phyloP scores from a whole-genome alignment of 768 basidiomycete species.

The Kwoniella mangroviensis region DNA sequence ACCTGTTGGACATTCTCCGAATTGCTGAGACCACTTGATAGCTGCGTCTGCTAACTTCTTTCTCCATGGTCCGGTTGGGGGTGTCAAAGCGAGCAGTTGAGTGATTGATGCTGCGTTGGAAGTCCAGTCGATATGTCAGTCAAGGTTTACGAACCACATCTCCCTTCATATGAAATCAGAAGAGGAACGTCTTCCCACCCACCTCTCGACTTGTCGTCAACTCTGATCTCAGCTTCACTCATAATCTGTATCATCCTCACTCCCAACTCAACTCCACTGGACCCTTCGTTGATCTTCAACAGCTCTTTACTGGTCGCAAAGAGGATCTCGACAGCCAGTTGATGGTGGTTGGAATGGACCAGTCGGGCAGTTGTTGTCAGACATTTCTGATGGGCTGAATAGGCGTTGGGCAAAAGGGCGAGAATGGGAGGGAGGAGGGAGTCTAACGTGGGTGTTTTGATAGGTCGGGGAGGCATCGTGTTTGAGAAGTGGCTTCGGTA shows the following conservation, averaged over 20 bases:
- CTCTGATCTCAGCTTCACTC: constrained; percentile 70
- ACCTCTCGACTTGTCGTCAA: constrained; percentile 83
- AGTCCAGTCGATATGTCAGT: background rate
- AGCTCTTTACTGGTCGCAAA: constrained; percentile 88
- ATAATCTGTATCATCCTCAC: constrained; percentile 82
- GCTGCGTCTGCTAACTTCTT: constrained; percentile 85
- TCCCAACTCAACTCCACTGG: constrained; percentile 86
- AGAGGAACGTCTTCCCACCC: constrained; percentile 42
- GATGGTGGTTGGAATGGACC: constrained; percentile 66
- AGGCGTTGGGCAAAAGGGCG: constrained; percentile 66
- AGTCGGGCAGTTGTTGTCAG: constrained; percentile 86
- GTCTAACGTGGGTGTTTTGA: constrained; percentile 38
- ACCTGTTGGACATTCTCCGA: constrained; percentile 78
- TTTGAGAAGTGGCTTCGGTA: background rate
- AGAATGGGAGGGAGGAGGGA: constrained; percentile 54
- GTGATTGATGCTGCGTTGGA: constrained; percentile 72
- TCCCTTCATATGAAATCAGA: background rate
- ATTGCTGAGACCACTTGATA: constrained; percentile 82
- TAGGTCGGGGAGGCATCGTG: constrained; percentile 52
- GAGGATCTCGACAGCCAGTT: constrained; percentile 87
- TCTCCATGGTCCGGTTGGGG: constrained; percentile 79
- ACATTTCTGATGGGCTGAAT: constrained; percentile 96
- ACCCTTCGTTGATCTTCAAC: constrained; percentile 82
- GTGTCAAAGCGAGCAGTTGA: constrained; percentile 86
- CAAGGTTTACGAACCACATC: background rate